Evolutionary conservation across 257 asterid species (phyloP), one percentile per base, ranked within the genome.

Genomic region (Plectranthus barbatus): DNA sequence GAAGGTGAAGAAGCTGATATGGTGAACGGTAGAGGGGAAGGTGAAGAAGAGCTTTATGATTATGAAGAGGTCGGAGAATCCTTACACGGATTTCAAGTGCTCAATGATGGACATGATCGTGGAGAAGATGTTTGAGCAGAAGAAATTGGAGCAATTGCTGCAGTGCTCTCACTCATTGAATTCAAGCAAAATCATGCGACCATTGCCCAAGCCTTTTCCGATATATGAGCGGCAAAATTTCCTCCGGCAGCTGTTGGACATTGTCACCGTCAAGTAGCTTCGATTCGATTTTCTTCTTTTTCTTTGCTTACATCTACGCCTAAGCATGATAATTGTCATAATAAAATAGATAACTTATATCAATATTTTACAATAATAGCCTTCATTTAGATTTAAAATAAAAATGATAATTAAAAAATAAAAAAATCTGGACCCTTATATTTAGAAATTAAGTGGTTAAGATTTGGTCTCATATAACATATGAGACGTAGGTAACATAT

Each of bases 31-130:
- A 48, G 90, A 87, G 0, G 96, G 93, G 46, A 88, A 84, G 54
- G 95, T 87, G 72, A 88, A 81, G 84, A 95, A 88, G 64, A 91
- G 98, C 74, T 86, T 86, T 66, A 96, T 95, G 10, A 67, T 91
- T 21, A 86, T 91, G 76, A 91, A 91, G 82, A 82, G 75, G 14
- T 88, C 96, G 12, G 79, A 72, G 31, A 81, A 91, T 34, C n/a
- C 96, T 96, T 81, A 79, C 56, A 87, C 69, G 80, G 98, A 91
- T 64, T 91, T 91, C 80, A 88, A 76, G 85, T 76, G 74, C 0
- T 91, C 98, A 15, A 91, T 91, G 98, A 69, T 86, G 85, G 98
- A 91, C 26, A 91, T 91, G 98, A 74, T 91, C 20, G 21, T 88
- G 72, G 98, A 91, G 85, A 88, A 86, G 70, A 88, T 91, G 84